Evolutionary conservation across 805 yeast species (phyloP).

Genomic region (Debaryomyces maramus): DNA sequence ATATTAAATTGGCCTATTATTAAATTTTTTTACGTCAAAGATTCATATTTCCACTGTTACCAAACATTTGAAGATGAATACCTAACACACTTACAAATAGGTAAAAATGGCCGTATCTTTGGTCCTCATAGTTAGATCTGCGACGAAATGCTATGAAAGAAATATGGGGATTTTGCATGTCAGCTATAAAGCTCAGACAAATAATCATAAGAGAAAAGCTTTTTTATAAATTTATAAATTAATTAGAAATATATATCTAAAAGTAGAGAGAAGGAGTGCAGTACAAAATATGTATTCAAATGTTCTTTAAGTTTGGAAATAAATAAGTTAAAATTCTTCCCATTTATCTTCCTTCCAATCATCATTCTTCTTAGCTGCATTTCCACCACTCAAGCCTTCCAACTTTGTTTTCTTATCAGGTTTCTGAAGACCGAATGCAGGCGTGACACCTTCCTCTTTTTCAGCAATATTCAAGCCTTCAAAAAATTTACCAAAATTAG

Average conservation of each 20-base stretch:
- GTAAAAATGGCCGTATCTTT: neutral
- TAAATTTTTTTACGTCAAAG: slow-evolving; percentile 55
- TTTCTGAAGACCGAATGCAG: slow-evolving; percentile 66
- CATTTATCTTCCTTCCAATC: slow-evolving; percentile 52
- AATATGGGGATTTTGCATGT: too few relatives aligned
- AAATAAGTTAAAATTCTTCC: slow-evolving; percentile 70
- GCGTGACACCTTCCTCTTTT: slow-evolving; percentile 42
- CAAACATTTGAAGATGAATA: slow-evolving; percentile 49
- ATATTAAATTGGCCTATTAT: slow-evolving; percentile 58
- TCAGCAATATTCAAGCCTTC: slow-evolving; percentile 50
- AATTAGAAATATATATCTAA: too few relatives aligned
- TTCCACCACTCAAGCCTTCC: slow-evolving; percentile 47
- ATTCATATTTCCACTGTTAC: slow-evolving; percentile 53
- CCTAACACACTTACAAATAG: slow-evolving; percentile 10
- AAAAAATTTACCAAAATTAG: slow-evolving; percentile 53
- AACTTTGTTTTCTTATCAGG: slow-evolving; percentile 62
- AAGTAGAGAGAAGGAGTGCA: too few relatives aligned
- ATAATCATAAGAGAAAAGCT: too few relatives aligned
- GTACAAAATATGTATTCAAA: too few relatives aligned
- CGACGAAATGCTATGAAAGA: too few relatives aligned
- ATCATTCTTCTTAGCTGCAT: slow-evolving; percentile 39
- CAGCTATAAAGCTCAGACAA: too few relatives aligned
- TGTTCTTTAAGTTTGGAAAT: too few relatives aligned
- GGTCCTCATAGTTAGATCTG: too few relatives aligned
- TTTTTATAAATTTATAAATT: too few relatives aligned